These are phyloP conservation scores for Lipomyces spencermartinsiae DNA, from an alignment of 805 yeast genomes.

Conservation along the genomic window DNA sequence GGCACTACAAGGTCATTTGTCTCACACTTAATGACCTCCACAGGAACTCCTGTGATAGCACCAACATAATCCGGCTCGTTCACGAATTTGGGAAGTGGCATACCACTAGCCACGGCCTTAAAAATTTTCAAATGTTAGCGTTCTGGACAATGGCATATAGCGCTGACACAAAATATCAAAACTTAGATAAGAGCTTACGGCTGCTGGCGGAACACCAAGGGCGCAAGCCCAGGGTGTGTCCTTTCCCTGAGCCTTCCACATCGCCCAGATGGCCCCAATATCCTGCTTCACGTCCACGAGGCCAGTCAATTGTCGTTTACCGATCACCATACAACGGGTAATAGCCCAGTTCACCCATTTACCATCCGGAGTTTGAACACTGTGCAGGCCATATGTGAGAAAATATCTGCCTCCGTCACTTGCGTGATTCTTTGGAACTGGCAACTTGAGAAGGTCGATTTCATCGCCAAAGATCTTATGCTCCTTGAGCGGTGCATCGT, in stretches of 20 bases:
- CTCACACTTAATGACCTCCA: conserved; percentile 3
- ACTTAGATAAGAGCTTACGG: background rate
- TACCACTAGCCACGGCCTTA: conserved; percentile 1
- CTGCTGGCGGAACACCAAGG: conserved; percentile 4
- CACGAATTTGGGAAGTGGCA: background rate
- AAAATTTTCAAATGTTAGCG: background rate
- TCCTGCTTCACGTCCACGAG: conserved; percentile 2
- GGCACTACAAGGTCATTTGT: background rate
- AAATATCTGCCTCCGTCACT: conserved; percentile 1
- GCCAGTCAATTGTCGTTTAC: conserved; percentile 1
- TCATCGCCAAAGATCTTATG: background rate
- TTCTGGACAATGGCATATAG: background rate
- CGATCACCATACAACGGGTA: conserved; percentile 1
- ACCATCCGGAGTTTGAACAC: background rate
- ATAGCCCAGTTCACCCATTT: conserved; percentile 3
- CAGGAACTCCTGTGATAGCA: conserved; percentile 3
- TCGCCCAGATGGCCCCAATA: background rate
- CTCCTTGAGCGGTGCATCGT: conserved; percentile 1
- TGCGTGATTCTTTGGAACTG: background rate
- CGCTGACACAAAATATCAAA: conserved; percentile 2
- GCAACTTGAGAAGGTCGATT: background rate
- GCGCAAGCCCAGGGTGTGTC: conserved; percentile 4
- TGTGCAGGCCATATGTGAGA: conserved; percentile 3
- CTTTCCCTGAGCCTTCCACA: conserved; percentile 3
- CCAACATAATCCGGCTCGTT: conserved; percentile 3